These are phyloP conservation scores for Trapa incisa DNA, from an alignment of 345 rosid genomes.

Conservation along the genomic window DNA sequence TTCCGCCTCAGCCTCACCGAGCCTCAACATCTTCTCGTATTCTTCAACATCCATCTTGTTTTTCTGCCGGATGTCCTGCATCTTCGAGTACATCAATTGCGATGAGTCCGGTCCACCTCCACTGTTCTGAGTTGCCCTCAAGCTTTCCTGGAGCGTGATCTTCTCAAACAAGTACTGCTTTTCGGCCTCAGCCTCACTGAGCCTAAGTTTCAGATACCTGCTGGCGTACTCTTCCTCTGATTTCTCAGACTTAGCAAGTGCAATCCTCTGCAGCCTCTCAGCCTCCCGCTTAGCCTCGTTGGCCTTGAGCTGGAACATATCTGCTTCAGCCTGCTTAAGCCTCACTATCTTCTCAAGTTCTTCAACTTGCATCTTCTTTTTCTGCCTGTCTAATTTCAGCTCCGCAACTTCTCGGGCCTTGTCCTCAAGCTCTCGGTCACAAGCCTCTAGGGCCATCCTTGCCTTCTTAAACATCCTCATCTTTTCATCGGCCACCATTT, in stretches of 20 bases:
- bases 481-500: conserved; percentile 95
- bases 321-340: conserved; percentile 91
- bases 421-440: conserved; percentile 84
- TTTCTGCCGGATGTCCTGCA: conserved; percentile 38
- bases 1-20: conserved; percentile 98
- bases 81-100: conserved; percentile 54
- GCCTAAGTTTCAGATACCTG: conserved; percentile 68
- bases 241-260: conserved; percentile 78
- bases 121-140: conserved; percentile 39
- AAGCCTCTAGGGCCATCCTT: conserved; percentile 54
- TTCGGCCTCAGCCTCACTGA: conserved; percentile 98
- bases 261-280: conserved; percentile 79
- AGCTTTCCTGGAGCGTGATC: conserved; percentile 81
- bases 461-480: conserved; percentile 88
- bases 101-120: conserved; percentile 57
- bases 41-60: too few species aligned
- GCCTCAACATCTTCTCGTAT: conserved; percentile 12
- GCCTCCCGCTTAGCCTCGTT: conserved; percentile 85
- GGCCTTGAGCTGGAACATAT: conserved; percentile 96
- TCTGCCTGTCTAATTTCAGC: conserved; percentile 58
- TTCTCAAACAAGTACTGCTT: conserved; percentile 87
- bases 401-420: conserved; percentile 83
- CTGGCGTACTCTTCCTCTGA: conserved; percentile 91
- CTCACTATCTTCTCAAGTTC: conserved; percentile 89
- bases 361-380: conserved; percentile 74